Conservation (phyloP, 306 rosid species). For the Alnus rubra region DNA sequence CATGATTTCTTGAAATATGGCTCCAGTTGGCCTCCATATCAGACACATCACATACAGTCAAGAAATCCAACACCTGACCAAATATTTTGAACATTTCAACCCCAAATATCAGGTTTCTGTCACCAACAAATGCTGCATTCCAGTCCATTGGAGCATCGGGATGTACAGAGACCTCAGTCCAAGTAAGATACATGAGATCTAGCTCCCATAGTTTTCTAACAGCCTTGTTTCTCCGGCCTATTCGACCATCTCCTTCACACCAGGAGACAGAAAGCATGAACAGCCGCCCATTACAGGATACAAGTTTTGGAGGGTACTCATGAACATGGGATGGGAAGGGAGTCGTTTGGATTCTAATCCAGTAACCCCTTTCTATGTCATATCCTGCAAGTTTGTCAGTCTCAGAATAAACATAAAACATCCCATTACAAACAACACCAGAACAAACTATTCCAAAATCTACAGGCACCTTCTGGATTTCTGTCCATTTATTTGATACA, state of each 20-base stretch:
- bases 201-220: slow-evolving; percentile 95
- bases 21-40: slow-evolving; percentile 64
- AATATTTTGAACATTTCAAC: slow-evolving; percentile 98
- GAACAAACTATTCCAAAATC: slow-evolving; percentile 81
- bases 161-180: slow-evolving; percentile 88
- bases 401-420: slow-evolving; percentile 92
- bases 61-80: slow-evolving; percentile 91
- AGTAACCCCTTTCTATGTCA: slow-evolving; percentile 76
- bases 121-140: slow-evolving; percentile 84
- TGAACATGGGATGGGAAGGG: slow-evolving; percentile 74
- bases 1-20: slow-evolving; percentile 78
- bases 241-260: slow-evolving; percentile 99
- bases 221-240: slow-evolving; percentile 93
- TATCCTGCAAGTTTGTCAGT: slow-evolving; percentile 85
- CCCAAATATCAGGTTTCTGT: slow-evolving; percentile 80
- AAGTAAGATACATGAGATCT: slow-evolving; percentile 75
- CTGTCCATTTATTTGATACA: slow-evolving; percentile 82
- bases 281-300: slow-evolving; percentile 67
- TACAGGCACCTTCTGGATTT: slow-evolving; percentile 74
- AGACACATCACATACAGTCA: slow-evolving; percentile 83
- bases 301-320: slow-evolving; percentile 89
- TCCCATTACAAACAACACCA: slow-evolving; percentile 81
- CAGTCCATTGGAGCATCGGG: slow-evolving; percentile 99
- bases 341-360: slow-evolving; percentile 78
- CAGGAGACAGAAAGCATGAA: slow-evolving; percentile 91